Base-by-base conservation (phyloP, 1,139 yeast species). In the Yamadazyma atlantica region DNA sequence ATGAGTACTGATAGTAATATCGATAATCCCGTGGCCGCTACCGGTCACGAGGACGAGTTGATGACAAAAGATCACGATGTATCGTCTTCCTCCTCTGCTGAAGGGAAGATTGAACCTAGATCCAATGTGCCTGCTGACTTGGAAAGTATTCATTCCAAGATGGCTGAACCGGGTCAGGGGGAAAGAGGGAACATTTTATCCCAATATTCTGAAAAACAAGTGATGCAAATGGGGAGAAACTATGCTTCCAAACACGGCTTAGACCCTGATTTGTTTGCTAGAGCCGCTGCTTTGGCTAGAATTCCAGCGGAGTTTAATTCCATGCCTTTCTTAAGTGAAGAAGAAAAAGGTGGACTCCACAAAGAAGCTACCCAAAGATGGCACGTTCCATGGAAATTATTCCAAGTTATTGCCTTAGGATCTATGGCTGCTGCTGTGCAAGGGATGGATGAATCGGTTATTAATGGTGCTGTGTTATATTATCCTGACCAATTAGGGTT, bases 341-440 rank as follows among this genome's bases (percentile, higher is more conserved):
- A 78, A 3, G 95, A 87, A 50, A 77, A 75, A 45, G 55, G 60
- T 11, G 75, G 69, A 1, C 65, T 86, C 24, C 63, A 75, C 43
- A 82, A 73, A 51, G 73, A 68, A 41, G 72, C 78, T 27, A 83
- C 85, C 43, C 79, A 80, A 34, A 76, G 69, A 62, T 83, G 88
- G 87, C 67, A 69, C 40, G 71, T 82, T 29, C 92, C 95, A 0
- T 48, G 49, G 28, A 76, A 76, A 43, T 68, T 87, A 50, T 64
- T 81, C 48, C 77, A 73, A 48, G 80, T 86, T 37, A 77, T 85
- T 40, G 74, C 85, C 12, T 75, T 86, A 57, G 84, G 90, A 31
- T 85, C 95, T 4, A 77, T 87, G 80, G 88, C 94, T 37, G 96
- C 96, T 14, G 86, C 90, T 7, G 90, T 88, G 27, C 95, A 87